These are phyloP conservation scores for Barnettozyma populi DNA, from an alignment of 805 yeast genomes.

Conservation along the genomic window DNA sequence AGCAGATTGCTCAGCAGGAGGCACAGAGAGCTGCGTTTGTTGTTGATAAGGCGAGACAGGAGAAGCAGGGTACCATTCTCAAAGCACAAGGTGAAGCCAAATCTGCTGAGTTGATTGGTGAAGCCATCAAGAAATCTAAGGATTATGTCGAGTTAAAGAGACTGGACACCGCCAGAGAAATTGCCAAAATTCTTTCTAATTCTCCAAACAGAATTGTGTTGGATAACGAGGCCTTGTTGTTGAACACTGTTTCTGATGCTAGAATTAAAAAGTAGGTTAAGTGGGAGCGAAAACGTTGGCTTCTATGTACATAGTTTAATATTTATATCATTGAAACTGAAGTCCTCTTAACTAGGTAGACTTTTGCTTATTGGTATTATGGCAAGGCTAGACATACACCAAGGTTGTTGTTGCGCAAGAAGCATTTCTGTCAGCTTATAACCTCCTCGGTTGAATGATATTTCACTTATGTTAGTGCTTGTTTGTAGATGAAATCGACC, in stretches of 20 bases:
- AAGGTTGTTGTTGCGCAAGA: too few relatives aligned
- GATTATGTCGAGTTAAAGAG: conserved; percentile 96
- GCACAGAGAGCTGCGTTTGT: conserved; percentile 97
- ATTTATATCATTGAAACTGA: neutral
- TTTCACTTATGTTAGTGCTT: too few relatives aligned
- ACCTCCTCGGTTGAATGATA: too few relatives aligned
- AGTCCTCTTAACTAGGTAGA: neutral
- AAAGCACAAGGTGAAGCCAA: conserved; percentile 98
- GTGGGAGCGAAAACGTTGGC: neutral
- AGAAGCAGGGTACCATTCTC: conserved; percentile 94
- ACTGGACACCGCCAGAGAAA: conserved; percentile 94
- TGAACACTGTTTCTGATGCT: conserved; percentile 81
- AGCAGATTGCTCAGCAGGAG: conserved; percentile 98
- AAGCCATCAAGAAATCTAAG: conserved; percentile 92
- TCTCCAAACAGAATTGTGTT: conserved; percentile 90
- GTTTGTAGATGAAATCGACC: too few relatives aligned
- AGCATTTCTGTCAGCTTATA: too few relatives aligned
- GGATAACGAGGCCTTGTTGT: conserved; percentile 86
- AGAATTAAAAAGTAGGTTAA: conserved; percentile 35
- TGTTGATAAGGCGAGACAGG: conserved; percentile 96
- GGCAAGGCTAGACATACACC: too few relatives aligned
- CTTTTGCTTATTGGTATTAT: too few relatives aligned
- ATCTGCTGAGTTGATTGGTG: conserved; percentile 97
- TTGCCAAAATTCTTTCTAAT: conserved; percentile 75
- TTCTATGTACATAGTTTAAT: conserved; percentile 4